Evolutionary conservation across 129 eudicot species (phyloP).

Genomic region (Artemisia annua): DNA sequence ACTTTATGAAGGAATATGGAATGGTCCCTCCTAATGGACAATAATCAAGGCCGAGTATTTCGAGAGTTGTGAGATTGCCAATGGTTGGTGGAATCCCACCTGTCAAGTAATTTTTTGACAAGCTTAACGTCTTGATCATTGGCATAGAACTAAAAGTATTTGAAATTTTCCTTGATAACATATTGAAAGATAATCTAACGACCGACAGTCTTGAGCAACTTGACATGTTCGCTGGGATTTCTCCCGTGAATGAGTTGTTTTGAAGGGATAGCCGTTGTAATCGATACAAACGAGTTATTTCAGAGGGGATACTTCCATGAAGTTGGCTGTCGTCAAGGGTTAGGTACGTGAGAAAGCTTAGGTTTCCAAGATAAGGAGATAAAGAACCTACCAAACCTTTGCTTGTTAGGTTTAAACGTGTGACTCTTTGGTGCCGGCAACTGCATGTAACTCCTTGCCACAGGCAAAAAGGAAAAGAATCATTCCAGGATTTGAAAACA

Average conservation of each 20-base stretch:
- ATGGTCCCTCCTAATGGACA: constrained; percentile 25
- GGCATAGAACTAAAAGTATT: background rate
- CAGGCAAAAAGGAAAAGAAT: constrained; percentile 21
- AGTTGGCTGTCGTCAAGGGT: constrained; percentile 2
- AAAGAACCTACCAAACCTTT: constrained; percentile 19
- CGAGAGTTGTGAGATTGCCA: constrained; percentile 30
- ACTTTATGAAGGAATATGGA: constrained; percentile 24
- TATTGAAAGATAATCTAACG: background rate
- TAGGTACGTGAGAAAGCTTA: constrained; percentile 16
- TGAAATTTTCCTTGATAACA: constrained; percentile 19
- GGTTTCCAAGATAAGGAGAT: constrained; percentile 33
- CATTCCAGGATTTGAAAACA: constrained; percentile 18
- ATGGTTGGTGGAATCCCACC: constrained; percentile 23
- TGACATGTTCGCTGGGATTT: constrained; percentile 25
- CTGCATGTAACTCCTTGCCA: constrained; percentile 30
- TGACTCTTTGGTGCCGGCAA: constrained; percentile 28
- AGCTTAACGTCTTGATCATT: background rate
- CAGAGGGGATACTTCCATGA: constrained; percentile 25
- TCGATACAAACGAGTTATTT: constrained; percentile 12
- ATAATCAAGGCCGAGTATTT: background rate
- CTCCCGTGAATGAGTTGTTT: constrained; percentile 16
- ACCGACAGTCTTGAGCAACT: constrained; percentile 7
- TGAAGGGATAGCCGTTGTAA: background rate
- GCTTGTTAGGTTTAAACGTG: constrained; percentile 3
- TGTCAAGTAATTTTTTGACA: background rate